Conservation (phyloP, 2,329 filamentous ascomycete genomes). For the Fusarium sp. region DNA sequence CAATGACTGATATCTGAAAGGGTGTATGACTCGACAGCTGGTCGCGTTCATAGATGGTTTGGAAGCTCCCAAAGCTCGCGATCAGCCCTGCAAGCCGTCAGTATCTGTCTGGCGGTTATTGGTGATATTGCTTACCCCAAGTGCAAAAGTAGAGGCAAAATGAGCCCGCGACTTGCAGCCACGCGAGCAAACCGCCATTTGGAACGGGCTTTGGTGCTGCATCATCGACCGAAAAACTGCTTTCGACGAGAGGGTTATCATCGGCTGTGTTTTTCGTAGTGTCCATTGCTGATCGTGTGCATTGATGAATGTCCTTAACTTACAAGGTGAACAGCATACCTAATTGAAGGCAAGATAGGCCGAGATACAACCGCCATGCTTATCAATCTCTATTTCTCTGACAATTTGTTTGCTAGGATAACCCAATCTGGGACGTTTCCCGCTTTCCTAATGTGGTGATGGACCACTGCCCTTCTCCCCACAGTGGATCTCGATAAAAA, state of each 20-base stretch:
- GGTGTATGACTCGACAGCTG: not conserved
- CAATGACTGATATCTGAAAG: constrained; percentile 38
- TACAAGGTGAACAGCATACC: not conserved
- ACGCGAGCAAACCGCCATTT: constrained; percentile 30
- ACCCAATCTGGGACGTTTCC: not conserved
- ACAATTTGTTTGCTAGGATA: not conserved
- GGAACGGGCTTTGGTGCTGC: not conserved
- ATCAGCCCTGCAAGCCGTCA: not conserved
- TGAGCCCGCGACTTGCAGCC: constrained; percentile 35
- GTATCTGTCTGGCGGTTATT: not conserved
- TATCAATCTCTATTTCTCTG: not conserved
- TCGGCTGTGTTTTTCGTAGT: not conserved
- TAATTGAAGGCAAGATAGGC: not conserved
- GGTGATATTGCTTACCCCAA: constrained; percentile 23
- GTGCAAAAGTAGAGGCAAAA: constrained; percentile 39
- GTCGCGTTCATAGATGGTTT: constrained; percentile 37
- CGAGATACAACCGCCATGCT: not conserved
- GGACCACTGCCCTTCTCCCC: not conserved
- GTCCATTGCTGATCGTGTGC: not conserved
- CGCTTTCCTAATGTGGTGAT: not conserved
- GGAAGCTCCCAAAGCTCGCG: constrained; percentile 38
- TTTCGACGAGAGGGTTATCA: not conserved
- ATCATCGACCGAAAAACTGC: not conserved
- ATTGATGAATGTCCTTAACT: not conserved
- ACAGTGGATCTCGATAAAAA: not conserved